Conservation (phyloP, 768 basidiomycete genomes). For the Polyporus arcularius region DNA sequence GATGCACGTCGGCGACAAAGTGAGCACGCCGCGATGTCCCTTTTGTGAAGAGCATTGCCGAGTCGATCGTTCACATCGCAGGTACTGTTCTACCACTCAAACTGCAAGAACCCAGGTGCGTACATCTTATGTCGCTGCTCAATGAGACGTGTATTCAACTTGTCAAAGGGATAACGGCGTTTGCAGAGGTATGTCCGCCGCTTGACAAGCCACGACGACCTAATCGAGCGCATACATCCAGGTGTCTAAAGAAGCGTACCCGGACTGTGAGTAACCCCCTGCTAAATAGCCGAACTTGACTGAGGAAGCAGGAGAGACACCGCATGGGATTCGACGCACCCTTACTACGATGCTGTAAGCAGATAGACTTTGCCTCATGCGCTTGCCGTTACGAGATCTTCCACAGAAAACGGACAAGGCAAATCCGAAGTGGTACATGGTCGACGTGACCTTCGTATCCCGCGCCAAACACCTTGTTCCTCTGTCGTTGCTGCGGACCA, state of each 20-base stretch:
- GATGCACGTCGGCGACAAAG: conserved; percentile 78
- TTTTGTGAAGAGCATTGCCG: conserved; percentile 6
- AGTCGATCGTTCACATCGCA: conserved; percentile 29
- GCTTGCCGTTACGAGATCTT: not conserved
- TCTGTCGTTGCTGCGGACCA: conserved; percentile 67
- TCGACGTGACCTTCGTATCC: conserved; percentile 68
- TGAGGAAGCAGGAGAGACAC: conserved; percentile 57
- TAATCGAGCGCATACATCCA: conserved; percentile 27
- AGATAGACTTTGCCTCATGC: not conserved
- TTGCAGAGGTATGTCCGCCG: conserved; percentile 64
- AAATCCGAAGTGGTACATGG: conserved; percentile 93
- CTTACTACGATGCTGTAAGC: conserved; percentile 76
- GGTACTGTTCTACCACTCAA: conserved; percentile 88
- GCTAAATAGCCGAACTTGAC: conserved; percentile 1
- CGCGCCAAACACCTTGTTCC: conserved; percentile 77
- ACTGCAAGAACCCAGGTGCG: conserved; percentile 79
- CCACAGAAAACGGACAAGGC: conserved; percentile 73
- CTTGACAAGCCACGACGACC: not conserved
- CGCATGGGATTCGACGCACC: conserved; percentile 90
- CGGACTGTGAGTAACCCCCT: conserved; percentile 66
- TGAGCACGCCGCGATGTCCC: conserved; percentile 29
- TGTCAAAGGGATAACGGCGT: conserved; percentile 68
- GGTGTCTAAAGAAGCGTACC: conserved; percentile 85
- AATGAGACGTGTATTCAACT: not conserved
- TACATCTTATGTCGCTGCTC: not conserved